Evolutionary conservation across 2,329 filamentous ascomycete genomes (phyloP), one percentile per base, ranked within the genome.

Genomic region (Calonectria ilicicola): DNA sequence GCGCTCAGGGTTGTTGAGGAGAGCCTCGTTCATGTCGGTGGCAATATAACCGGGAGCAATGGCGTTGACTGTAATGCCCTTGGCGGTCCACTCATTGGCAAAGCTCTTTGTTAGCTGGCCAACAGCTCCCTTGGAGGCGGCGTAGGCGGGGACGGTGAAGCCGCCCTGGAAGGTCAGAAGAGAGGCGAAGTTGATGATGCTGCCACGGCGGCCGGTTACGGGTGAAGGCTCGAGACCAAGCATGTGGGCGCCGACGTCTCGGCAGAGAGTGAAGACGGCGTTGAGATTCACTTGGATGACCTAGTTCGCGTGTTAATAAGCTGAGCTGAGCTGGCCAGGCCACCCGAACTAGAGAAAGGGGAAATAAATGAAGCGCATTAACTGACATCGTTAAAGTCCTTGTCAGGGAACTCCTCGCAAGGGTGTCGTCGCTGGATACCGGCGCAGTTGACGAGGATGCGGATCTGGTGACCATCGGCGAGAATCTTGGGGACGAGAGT

Each of bases 21-120:
- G 84, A 3, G 95, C 95, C 76, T 89, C 89, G 82, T 98, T 98
- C 96, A 98, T 98, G 73, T 98, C 95, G n/a, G 95, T 98, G 63
- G 91, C 94, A 78, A 98, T 94, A 83, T 98, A 98, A 0, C 95
- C 95, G 0, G 95, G 95, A 2, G 95, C 95, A 80, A 98, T 94
- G 9, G 93, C 94, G 83, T 98, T 98, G 47, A 98, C 95, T 1
- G 90, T 94, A 74, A 98, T 89, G 2, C 95, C 95, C 80, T 91
- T 89, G n/a, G 87, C 83, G 0, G 92, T 91, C 95, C 95, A 98
- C 85, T 97, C 94, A 81, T 98, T 98, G 58, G 92, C 92, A 70
- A 98, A 87, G 29, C 93, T 93, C 86, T 97, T 97, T 65, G 95
- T 97, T 72, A 97, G 84, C 85, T 98, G 95, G 7, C 91, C 93